Conservation (phyloP, 768 basidiomycete species). For the Phylloporus sp. region DNA sequence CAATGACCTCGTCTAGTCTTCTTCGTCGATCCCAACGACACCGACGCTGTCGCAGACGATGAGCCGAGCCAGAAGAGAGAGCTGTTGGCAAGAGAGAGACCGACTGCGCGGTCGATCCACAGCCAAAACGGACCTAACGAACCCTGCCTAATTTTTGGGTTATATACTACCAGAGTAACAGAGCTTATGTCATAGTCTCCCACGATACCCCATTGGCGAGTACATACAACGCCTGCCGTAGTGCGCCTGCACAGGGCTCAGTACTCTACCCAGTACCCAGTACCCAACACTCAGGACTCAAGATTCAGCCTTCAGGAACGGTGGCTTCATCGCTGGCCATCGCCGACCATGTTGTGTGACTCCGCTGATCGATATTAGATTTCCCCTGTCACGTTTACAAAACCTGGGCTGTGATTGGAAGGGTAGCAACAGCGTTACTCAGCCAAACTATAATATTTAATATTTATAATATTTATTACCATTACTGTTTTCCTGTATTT, state of each 20-base stretch:
- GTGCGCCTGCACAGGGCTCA: too few species aligned
- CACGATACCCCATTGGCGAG: slow-evolving; percentile 15
- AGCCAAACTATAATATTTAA: background rate
- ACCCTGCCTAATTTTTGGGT: slow-evolving; percentile 18
- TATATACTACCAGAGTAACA: slow-evolving; percentile 18
- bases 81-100: slow-evolving; percentile 37
- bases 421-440: background rate
- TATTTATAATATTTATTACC: background rate
- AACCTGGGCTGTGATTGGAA: slow-evolving; percentile 7
- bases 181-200: slow-evolving; percentile 25
- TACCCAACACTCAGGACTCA: too few species aligned
- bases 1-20: slow-evolving; percentile 30
- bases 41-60: slow-evolving; percentile 42
- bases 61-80: slow-evolving; percentile 29
- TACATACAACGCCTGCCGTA: slow-evolving; percentile 6
- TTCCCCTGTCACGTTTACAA: slow-evolving; percentile 3
- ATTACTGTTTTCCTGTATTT: slow-evolving; percentile 18
- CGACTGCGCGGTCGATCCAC: slow-evolving; percentile 47
- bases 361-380: slow-evolving; percentile 16
- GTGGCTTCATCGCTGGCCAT: slow-evolving; percentile 18
- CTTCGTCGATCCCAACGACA: slow-evolving; percentile 37
- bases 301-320: slow-evolving; percentile 15
- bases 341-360: slow-evolving; percentile 18
- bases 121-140: slow-evolving; percentile 32
- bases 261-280: too few species aligned